Evolutionary conservation across 306 rosid genomes (phyloP).

Genomic region (Luffa acutangula): DNA sequence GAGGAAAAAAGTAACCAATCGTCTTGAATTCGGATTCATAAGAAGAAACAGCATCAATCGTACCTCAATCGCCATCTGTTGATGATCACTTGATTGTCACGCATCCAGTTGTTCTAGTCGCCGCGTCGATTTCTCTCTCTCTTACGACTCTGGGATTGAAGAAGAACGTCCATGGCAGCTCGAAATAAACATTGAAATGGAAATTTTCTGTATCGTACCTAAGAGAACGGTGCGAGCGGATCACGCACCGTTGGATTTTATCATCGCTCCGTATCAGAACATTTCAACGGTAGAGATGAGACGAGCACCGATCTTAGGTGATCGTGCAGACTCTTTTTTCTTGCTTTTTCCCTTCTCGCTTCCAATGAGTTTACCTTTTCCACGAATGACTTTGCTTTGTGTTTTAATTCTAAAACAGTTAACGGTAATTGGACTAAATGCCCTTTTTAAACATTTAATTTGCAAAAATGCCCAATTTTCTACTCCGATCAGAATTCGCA

Average conservation of each 20-base stretch:
- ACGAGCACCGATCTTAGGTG: background rate
- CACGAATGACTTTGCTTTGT: background rate
- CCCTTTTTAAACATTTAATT: background rate
- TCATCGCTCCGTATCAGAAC: background rate
- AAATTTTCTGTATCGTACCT: background rate
- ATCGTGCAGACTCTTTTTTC: background rate
- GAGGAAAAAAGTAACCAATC: background rate
- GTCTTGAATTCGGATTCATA: background rate
- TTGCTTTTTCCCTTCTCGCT: background rate
- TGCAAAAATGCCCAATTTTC: background rate
- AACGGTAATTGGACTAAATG: background rate
- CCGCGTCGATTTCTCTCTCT: background rate
- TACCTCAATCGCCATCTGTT: constrained; percentile 6
- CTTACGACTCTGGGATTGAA: background rate
- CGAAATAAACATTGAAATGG: background rate
- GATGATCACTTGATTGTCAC: background rate
- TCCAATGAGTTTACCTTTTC: background rate
- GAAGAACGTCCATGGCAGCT: constrained; percentile 3
- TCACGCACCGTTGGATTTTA: background rate
- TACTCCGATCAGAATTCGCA: background rate
- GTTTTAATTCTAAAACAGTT: background rate
- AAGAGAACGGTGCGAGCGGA: background rate
- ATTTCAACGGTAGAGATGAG: background rate
- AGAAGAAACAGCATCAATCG: background rate
- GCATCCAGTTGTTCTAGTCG: background rate